These are phyloP conservation scores for Polyporus tsugae DNA, from an alignment of 1,284 basidiomycete species.

Conservation along the genomic window DNA sequence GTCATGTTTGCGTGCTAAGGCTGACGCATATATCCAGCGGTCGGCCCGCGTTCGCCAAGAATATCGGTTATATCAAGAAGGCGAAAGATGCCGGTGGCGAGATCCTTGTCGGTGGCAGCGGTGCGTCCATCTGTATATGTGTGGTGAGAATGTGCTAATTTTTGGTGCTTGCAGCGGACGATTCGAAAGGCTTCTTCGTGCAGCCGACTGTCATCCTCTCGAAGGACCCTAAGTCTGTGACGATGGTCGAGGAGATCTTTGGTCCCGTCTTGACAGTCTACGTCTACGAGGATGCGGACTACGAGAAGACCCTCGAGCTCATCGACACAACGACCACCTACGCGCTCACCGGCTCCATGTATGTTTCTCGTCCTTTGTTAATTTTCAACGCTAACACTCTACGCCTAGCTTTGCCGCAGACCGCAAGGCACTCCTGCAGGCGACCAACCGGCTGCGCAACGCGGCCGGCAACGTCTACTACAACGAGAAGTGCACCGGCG, in stretches of 20 bases:
- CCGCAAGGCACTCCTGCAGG: conserved; percentile 78
- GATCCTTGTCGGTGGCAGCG: conserved; percentile 86
- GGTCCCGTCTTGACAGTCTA: conserved; percentile 96
- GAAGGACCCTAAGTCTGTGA: conserved; percentile 90
- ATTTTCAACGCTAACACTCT: background rate
- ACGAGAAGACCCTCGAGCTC: conserved; percentile 86
- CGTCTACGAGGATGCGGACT: conserved; percentile 87
- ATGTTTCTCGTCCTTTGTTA: conserved; percentile 42
- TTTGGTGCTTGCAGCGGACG: conserved; percentile 65
- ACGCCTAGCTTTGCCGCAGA: conserved; percentile 78
- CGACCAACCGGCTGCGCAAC: conserved; percentile 84
- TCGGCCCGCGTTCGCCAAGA: conserved; percentile 89
- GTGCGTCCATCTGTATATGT: conserved; percentile 48
- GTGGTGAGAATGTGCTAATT: conserved; percentile 2
- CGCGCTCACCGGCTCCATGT: conserved; percentile 92
- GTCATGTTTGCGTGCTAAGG: background rate
- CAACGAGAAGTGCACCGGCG: conserved; percentile 97
- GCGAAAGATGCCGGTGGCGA: conserved; percentile 92
- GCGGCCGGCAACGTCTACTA: conserved; percentile 93
- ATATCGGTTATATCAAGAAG: conserved; percentile 85
- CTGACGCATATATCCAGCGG: conserved; percentile 54
- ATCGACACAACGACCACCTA: conserved; percentile 92
- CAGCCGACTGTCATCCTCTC: conserved; percentile 96
- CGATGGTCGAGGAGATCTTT: conserved; percentile 97
- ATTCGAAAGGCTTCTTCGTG: conserved; percentile 93